Evolutionary conservation across 2,329 filamentous ascomycete species (phyloP), one percentile per base, ranked within the genome.

Genomic region (Fonsecaea monophora): DNA sequence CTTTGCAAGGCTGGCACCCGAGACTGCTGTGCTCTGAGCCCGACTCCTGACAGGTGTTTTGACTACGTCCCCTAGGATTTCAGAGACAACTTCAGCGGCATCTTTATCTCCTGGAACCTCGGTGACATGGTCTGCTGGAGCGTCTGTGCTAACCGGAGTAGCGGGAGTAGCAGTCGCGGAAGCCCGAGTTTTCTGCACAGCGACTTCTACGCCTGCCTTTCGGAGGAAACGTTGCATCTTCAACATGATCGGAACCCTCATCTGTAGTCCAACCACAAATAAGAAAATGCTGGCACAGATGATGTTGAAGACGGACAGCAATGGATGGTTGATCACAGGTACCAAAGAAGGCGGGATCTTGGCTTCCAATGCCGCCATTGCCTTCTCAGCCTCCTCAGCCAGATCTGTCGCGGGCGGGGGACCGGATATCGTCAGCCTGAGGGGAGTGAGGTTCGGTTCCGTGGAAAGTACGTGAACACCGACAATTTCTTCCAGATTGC

Each of bases 391-490:
- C 35, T 70, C 68, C 42, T 68, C 54, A 12, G 57, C 64, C 48
- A 72, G 56, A 34, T 70, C 71, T 9, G 60, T 64, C 12, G 21
- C 21, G 40, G 68, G 62, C 9, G 71, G 58, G 4, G 70, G 67
- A 18, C 59, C 68, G 7, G 66, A 70, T 30, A 74, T 73, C n/a
- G 71, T 74, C 64, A 73, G 55, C 7, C 64, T 64, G 42, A 71
- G 62, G 83, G 85, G 71, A 89, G 82, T 57, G 86, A 84, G 3
- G 86, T 67, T 86, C 82, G 54, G 32, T n/a, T 65, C 48, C 3
- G 80, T 79, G 37, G 87, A 85, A 45, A 91, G 81, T 1, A 84
- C 85, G 74, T 94, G 91, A 0, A 89, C 90, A n/a, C 91, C 91
- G 8, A 91, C 85, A 63, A 94, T 79, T 1, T 72, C 70, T 59